These are phyloP conservation scores for Hanseniaspora pseudoguilliermondii DNA, from an alignment of 805 yeast genomes.

Conservation along the genomic window DNA sequence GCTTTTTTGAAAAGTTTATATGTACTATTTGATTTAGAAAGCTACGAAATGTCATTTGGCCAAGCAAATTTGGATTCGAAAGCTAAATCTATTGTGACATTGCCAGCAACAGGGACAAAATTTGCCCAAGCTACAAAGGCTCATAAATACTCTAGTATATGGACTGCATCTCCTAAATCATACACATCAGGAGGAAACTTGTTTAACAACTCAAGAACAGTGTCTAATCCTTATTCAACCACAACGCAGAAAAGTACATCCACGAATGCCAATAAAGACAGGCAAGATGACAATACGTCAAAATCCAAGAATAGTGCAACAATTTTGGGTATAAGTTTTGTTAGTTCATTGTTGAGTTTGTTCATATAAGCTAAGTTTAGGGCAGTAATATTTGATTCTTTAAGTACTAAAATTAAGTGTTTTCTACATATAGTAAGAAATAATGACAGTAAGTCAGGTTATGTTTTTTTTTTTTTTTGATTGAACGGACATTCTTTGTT, in stretches of 20 bases:
- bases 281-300: not conserved
- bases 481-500: too few species aligned
- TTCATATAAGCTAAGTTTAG: not conserved
- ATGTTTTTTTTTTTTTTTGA: too few species aligned
- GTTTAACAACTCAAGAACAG: not conserved
- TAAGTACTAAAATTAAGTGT: too few species aligned
- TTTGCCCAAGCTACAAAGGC: not conserved
- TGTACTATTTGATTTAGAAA: conserved; percentile 53
- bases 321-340: not conserved
- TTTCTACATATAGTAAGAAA: too few species aligned
- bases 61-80: conserved; percentile 26
- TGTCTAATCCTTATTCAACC: not conserved
- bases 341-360: not conserved
- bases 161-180: not conserved
- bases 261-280: not conserved
- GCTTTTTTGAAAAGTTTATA: conserved; percentile 46
- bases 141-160: not conserved
- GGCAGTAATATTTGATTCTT: too few species aligned
- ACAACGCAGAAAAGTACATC: not conserved
- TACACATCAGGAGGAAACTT: not conserved
- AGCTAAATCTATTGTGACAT: not conserved
- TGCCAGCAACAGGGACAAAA: not conserved
- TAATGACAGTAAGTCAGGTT: too few species aligned
- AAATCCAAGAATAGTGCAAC: not conserved
- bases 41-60: conserved; percentile 44